phyloP scores from a whole-genome alignment of 192 early-diverging fungal species.

The Pilobolus umbonatus region DNA sequence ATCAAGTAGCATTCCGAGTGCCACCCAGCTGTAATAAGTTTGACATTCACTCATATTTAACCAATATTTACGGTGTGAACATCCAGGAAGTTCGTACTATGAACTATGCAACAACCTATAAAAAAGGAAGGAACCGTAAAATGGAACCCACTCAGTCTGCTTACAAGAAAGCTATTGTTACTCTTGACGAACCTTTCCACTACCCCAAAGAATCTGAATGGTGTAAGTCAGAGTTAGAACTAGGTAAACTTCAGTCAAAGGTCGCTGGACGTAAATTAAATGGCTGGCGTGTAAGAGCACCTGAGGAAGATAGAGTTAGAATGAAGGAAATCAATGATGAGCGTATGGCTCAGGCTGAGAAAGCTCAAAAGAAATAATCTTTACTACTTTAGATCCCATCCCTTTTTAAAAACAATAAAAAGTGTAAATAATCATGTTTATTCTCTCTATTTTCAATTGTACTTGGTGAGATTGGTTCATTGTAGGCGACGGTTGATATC shows the following conservation, averaged over 20 bases:
- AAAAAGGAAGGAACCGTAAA: conserved; percentile 33
- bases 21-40: conserved; percentile 91
- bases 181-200: conserved; percentile 44
- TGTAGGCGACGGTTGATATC: conserved; percentile 51
- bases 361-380: too few relatives aligned
- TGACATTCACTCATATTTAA: conserved; percentile 83
- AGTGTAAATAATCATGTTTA: too few relatives aligned
- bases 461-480: too few relatives aligned
- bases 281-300: conserved; percentile 48
- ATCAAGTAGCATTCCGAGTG: conserved; percentile 88
- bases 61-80: conserved; percentile 76
- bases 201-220: conserved; percentile 44
- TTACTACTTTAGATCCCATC: too few relatives aligned
- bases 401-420: too few relatives aligned
- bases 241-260: conserved; percentile 36
- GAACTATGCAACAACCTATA: conserved; percentile 68
- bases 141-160: conserved; percentile 27
- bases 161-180: conserved; percentile 61
- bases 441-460: too few relatives aligned
- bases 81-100: conserved; percentile 86
- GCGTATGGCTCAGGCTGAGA: too few relatives aligned
- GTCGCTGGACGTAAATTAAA: conserved; percentile 44
- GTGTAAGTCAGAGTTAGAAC: conserved; percentile 37
- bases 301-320: conserved; percentile 30
- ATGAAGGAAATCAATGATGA: conserved; percentile 37